Evolutionary conservation across 352 stramenopile genomes (phyloP).

Genomic region (Stramenopiles sp.): DNA sequence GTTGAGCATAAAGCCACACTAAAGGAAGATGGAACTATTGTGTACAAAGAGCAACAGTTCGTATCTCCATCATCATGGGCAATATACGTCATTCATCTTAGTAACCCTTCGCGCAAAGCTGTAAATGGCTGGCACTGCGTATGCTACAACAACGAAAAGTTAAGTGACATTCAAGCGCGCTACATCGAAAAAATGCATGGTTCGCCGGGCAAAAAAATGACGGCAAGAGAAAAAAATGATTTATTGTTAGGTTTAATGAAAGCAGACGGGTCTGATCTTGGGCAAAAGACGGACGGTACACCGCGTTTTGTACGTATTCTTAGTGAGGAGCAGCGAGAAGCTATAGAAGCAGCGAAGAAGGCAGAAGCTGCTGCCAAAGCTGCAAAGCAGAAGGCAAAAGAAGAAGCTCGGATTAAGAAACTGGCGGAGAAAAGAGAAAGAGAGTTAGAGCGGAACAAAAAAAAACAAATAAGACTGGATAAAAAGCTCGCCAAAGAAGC

Average conservation of each 20-base stretch:
- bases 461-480: neutral
- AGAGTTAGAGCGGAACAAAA: neutral
- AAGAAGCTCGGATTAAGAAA: neutral
- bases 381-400: neutral
- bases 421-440: neutral
- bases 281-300: neutral
- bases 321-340: neutral
- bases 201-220: neutral
- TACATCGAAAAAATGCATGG: neutral
- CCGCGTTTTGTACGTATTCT: neutral
- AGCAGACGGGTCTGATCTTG: neutral
- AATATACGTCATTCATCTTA: neutral
- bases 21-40: neutral
- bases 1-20: neutral
- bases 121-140: neutral
- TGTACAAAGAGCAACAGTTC: neutral
- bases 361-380: neutral
- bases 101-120: neutral
- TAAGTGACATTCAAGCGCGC: neutral
- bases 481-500: constrained; percentile 16
- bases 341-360: neutral
- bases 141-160: neutral
- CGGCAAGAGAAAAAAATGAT: neutral
- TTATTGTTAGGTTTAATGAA: neutral
- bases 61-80: neutral